phyloP scores from a whole-genome alignment of 108 stramenopile species.

The Cyclostephanos invisitatus region DNA sequence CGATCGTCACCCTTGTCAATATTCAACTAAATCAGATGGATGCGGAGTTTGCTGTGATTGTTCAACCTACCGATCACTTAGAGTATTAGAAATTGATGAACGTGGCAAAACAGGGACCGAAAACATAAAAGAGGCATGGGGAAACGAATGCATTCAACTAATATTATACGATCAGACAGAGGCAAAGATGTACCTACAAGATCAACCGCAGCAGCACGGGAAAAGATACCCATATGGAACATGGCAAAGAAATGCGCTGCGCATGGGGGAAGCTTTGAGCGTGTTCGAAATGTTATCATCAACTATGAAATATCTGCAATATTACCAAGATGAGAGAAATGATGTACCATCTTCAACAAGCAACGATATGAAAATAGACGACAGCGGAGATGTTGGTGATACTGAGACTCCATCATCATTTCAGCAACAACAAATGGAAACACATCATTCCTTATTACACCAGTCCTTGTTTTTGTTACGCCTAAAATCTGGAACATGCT shows the following conservation, averaged over 20 bases:
- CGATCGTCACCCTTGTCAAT: not conserved
- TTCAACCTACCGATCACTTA: not conserved
- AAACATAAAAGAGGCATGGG: not conserved
- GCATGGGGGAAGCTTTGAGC: constrained; percentile 13
- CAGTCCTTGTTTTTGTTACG: not conserved
- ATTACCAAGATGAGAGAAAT: not conserved
- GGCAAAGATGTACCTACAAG: constrained; percentile 8
- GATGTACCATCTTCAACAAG: not conserved
- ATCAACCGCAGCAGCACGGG: not conserved
- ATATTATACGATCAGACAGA: constrained; percentile 33
- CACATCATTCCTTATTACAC: not conserved
- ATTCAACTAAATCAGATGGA: not conserved
- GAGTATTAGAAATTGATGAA: not conserved
- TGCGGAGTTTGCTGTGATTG: not conserved
- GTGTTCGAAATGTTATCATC: constrained; percentile 13
- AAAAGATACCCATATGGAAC: not conserved
- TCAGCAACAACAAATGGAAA: not conserved
- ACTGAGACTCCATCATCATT: not conserved
- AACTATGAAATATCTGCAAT: constrained; percentile 2
- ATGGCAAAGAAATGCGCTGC: constrained; percentile 12
- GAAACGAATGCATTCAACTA: constrained; percentile 11
- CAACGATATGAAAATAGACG: not conserved
- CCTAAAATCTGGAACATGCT: not conserved
- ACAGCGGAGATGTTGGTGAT: not conserved
- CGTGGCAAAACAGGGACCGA: not conserved